phyloP scores from a whole-genome alignment of 2,329 filamentous ascomycete genomes.

The Pseudopyrenochaeta lycopersici region DNA sequence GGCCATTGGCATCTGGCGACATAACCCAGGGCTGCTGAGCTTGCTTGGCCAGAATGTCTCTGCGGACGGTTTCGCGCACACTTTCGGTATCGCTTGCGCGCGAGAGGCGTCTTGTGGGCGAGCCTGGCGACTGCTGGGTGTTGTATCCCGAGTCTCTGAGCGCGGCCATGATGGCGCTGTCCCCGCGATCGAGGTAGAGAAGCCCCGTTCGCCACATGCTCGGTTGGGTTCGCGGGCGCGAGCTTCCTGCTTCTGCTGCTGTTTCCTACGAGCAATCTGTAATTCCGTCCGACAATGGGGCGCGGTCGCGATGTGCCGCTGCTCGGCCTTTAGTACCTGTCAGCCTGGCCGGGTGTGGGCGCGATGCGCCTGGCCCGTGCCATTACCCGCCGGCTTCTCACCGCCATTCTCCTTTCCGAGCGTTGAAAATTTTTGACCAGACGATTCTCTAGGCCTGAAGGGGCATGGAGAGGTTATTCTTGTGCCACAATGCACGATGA shows the following conservation, averaged over 20 bases:
- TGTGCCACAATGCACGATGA: no score
- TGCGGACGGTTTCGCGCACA: constrained; percentile 16
- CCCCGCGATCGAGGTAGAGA: constrained; percentile 31
- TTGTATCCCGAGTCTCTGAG: constrained; percentile 29
- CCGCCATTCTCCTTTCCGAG: not conserved
- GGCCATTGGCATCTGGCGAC: constrained; percentile 14
- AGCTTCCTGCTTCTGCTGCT: constrained; percentile 17
- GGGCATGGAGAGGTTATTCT: no score
- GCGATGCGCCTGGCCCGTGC: not conserved
- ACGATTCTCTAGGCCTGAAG: no score
- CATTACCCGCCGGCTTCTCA: not conserved
- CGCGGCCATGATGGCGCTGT: constrained; percentile 31
- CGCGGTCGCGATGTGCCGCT: constrained; percentile 18
- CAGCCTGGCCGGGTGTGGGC: not conserved
- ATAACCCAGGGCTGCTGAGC: constrained; percentile 20
- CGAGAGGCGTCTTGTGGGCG: constrained; percentile 24
- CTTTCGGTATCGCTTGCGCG: constrained; percentile 22
- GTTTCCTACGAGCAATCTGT: no score
- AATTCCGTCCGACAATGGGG: no score
- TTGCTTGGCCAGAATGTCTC: constrained; percentile 12
- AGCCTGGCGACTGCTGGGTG: constrained; percentile 17
- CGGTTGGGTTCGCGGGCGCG: constrained; percentile 25
- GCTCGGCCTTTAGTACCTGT: constrained; percentile 23
- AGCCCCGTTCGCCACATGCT: constrained; percentile 32
- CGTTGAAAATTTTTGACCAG: not conserved